Percentiles rank a stretch among this genome's conserved stretches.
phyloP scores from a whole-genome alignment of 345 rosid species.

The Populus davidiana region DNA sequence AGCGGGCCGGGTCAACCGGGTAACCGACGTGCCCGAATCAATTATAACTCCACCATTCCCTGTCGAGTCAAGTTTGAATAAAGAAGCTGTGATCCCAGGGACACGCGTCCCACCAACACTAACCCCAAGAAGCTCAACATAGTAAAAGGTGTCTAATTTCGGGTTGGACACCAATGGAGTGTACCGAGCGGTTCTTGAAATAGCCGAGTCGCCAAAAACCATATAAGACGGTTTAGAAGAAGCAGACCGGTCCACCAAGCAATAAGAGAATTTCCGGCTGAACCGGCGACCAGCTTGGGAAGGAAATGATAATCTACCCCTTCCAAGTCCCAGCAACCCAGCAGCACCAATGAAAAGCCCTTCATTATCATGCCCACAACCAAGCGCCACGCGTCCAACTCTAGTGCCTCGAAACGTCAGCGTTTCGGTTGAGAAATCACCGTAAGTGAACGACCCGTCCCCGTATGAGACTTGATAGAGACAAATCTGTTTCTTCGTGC shows the following conservation, averaged over 20 bases:
- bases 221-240: conserved; percentile 74
- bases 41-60: conserved; percentile 92
- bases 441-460: conserved; percentile 85
- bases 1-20: conserved; percentile 72
- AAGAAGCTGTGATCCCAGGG: conserved; percentile 55
- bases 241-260: conserved; percentile 83
- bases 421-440: conserved; percentile 86
- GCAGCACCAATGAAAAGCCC: conserved; percentile 94
- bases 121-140: conserved; percentile 73
- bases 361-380: conserved; percentile 92
- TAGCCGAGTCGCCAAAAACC: conserved; percentile 72
- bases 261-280: conserved; percentile 80
- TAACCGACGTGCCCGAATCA: conserved; percentile 86
- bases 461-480: conserved; percentile 90
- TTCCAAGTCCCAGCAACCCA: conserved; percentile 85
- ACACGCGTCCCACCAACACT: conserved; percentile 90
- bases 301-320: conserved; percentile 80
- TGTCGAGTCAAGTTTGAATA: conserved; percentile 62
- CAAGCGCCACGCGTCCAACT: conserved; percentile 69
- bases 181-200: conserved; percentile 66
- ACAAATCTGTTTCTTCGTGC: conserved; percentile 49
- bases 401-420: conserved; percentile 64
- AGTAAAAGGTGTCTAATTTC: conserved; percentile 89
- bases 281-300: conserved; percentile 73
- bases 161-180: conserved; percentile 77